These are phyloP conservation scores for Venustampulla echinocandica DNA, from an alignment of 495 filamentous ascomycete genomes.

Conservation along the genomic window DNA sequence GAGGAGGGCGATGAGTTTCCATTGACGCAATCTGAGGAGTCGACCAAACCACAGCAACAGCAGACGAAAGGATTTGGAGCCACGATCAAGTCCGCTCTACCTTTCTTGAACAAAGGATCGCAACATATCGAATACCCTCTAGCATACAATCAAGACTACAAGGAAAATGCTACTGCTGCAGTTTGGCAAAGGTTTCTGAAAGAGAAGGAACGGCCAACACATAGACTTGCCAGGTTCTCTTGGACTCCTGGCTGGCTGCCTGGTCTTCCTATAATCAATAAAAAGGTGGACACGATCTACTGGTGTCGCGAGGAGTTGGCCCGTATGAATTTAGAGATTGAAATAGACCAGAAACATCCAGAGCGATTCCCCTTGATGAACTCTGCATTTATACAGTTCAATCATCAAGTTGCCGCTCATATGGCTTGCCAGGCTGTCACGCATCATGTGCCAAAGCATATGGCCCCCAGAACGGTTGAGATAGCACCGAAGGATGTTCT, in stretches of 20 bases:
- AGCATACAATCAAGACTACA: slow-evolving; percentile 57
- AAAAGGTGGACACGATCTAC: slow-evolving; percentile 93
- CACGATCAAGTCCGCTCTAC: slow-evolving; percentile 33
- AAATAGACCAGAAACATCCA: slow-evolving; percentile 76
- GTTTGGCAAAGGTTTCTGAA: slow-evolving; percentile 82
- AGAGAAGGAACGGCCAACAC: slow-evolving; percentile 75
- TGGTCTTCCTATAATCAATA: slow-evolving; percentile 66
- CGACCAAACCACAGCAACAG: slow-evolving; percentile 24
- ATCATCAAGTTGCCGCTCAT: slow-evolving; percentile 92
- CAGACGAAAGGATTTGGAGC: slow-evolving; percentile 33
- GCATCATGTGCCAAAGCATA: slow-evolving; percentile 87
- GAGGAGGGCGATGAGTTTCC: slow-evolving; percentile 28
- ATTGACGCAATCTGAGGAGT: slow-evolving; percentile 9
- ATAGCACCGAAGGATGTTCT: slow-evolving; percentile 90
- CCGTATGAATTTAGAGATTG: slow-evolving; percentile 85
- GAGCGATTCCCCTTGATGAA: slow-evolving; percentile 93
- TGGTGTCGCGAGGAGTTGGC: slow-evolving; percentile 84
- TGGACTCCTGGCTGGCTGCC: slow-evolving; percentile 69
- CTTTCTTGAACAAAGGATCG: slow-evolving; percentile 31
- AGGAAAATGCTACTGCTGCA: slow-evolving; percentile 55
- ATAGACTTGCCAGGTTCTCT: slow-evolving; percentile 69
- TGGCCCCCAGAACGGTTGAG: slow-evolving; percentile 87
- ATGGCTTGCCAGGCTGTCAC: slow-evolving; percentile 94
- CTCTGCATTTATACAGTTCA: slow-evolving; percentile 97
- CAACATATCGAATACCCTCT: slow-evolving; percentile 56